Percentiles rank a stretch among this genome's conserved stretches.
Conservation (phyloP, 169 alveolate genomes). For the Perkinsus chesapeaki region DNA sequence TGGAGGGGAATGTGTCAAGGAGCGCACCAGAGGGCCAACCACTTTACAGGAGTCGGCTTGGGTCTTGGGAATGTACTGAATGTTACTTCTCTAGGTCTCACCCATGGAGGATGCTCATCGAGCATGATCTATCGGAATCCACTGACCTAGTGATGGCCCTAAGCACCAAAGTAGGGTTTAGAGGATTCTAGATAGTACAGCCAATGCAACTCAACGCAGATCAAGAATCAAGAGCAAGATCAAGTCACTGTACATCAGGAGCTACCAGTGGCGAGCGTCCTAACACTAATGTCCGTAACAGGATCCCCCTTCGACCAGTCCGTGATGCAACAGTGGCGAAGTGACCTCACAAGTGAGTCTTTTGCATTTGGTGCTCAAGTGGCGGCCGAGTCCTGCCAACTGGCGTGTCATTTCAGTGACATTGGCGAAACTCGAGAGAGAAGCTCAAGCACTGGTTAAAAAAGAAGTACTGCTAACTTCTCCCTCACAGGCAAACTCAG, state of each 20-base stretch:
- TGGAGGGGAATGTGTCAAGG: not conserved
- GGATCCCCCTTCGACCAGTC: not conserved
- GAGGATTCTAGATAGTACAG: not conserved
- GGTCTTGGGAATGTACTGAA: not conserved
- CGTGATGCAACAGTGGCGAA: not conserved
- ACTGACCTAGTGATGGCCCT: not conserved
- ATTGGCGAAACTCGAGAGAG: not conserved
- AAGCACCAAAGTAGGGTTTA: not conserved
- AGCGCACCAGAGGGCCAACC: not conserved
- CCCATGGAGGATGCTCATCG: not conserved
- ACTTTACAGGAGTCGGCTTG: not conserved
- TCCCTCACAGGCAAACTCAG: not conserved
- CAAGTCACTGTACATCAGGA: not conserved
- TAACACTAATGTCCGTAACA: not conserved
- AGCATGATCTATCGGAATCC: not conserved
- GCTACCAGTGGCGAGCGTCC: not conserved
- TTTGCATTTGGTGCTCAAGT: not conserved
- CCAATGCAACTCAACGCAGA: not conserved
- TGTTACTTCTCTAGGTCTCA: not conserved
- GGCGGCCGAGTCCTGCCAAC: not conserved
- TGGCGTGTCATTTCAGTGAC: not conserved
- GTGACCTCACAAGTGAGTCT: not conserved
- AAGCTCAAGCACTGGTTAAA: not conserved
- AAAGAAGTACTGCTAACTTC: not conserved
- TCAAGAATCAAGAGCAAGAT: not conserved